Conservation (phyloP, 305 asterid species). For the Ruellia speciosa region DNA sequence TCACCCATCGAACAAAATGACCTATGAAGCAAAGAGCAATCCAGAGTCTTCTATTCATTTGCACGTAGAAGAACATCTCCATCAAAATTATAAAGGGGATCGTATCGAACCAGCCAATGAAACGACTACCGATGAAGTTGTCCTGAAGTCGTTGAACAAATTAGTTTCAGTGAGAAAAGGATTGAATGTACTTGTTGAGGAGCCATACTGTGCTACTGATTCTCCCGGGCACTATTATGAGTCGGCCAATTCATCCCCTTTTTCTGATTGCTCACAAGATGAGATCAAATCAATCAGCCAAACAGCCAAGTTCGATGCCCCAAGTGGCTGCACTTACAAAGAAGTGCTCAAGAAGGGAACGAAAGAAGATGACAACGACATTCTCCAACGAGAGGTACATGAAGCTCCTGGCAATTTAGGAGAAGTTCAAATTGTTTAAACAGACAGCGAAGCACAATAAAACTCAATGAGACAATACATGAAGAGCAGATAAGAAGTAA, state of each 20-base stretch:
- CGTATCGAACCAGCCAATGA: background rate
- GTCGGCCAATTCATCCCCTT: constrained; percentile 16
- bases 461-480: too few species aligned
- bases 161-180: background rate
- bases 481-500: too few species aligned
- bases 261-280: constrained; percentile 5
- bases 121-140: background rate
- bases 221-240: constrained; percentile 13
- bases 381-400: background rate
- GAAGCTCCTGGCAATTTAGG: background rate
- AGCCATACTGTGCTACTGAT: background rate
- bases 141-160: background rate
- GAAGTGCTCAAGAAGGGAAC: constrained; percentile 25
- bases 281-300: constrained; percentile 3
- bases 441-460: too few species aligned
- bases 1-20: too few species aligned
- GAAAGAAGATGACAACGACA: constrained; percentile 4
- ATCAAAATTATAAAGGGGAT: background rate
- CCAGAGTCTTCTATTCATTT: too few species aligned
- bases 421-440: background rate
- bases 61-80: too few species aligned
- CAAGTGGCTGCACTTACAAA: constrained; percentile 31
- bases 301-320: background rate
- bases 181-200: background rate
- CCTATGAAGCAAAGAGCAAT: too few species aligned